These are phyloP conservation scores for Ramalina peruviana DNA, from an alignment of 495 filamentous ascomycete genomes.

Conservation along the genomic window DNA sequence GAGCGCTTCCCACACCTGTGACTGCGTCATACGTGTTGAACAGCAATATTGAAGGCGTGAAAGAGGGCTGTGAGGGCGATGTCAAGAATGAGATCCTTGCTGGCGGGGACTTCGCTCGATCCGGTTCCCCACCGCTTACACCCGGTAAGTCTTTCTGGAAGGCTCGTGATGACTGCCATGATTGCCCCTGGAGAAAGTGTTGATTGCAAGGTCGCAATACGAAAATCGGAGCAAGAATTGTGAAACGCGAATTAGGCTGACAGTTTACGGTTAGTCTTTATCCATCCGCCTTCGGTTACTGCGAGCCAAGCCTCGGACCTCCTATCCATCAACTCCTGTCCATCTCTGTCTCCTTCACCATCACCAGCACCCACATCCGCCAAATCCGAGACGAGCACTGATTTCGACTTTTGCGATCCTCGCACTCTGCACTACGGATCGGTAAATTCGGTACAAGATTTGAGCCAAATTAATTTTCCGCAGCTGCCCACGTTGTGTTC, in stretches of 20 bases:
- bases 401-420: constrained; percentile 83
- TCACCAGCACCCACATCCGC: constrained; percentile 51
- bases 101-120: constrained; percentile 59
- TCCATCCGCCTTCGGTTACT: constrained; percentile 58
- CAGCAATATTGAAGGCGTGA: constrained; percentile 64
- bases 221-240: neutral
- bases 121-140: constrained; percentile 73
- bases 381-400: constrained; percentile 41
- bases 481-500: constrained; percentile 53
- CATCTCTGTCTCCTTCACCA: constrained; percentile 67
- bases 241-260: constrained; percentile 1
- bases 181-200: neutral
- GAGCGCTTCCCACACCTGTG: constrained; percentile 67
- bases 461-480: constrained; percentile 46
- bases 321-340: constrained; percentile 59
- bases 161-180: neutral
- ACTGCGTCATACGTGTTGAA: constrained; percentile 64
- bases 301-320: constrained; percentile 54
- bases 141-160: constrained; percentile 58
- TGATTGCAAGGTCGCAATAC: neutral
- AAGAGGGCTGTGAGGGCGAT: constrained; percentile 66
- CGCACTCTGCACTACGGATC: constrained; percentile 52
- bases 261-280: constrained; percentile 48
- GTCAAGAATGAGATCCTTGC: constrained; percentile 64
- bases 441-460: constrained; percentile 43